These are phyloP conservation scores for Vishniacozyma victoriae DNA, from an alignment of 768 basidiomycete species.

Conservation along the genomic window DNA sequence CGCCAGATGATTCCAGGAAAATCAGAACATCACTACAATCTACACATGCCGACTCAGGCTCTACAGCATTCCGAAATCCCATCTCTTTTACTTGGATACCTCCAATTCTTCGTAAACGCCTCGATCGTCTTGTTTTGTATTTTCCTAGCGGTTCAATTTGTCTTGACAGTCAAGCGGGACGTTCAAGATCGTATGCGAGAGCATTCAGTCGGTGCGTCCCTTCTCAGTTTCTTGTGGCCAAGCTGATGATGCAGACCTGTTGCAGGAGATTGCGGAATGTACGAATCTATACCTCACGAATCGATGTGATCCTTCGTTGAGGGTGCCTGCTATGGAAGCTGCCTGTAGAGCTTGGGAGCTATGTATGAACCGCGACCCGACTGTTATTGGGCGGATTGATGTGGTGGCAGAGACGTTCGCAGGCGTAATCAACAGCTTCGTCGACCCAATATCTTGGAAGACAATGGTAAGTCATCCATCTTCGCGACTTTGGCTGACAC, in stretches of 20 bases:
- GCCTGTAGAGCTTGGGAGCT: constrained; percentile 86
- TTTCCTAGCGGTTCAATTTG: constrained; percentile 77
- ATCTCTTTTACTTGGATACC: constrained; percentile 84
- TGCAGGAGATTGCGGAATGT: constrained; percentile 88
- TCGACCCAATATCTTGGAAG: constrained; percentile 97
- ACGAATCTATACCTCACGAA: constrained; percentile 73
- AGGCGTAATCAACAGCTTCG: constrained; percentile 91
- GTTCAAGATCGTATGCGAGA: constrained; percentile 80
- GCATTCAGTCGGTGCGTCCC: constrained; percentile 70
- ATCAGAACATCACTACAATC: constrained; percentile 35
- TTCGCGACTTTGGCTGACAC: not conserved
- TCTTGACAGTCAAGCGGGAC: constrained; percentile 82
- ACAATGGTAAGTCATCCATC: constrained; percentile 61
- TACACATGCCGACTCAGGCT: constrained; percentile 33
- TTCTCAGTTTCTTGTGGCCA: not conserved
- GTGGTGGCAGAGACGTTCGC: constrained; percentile 92
- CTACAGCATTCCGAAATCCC: constrained; percentile 52
- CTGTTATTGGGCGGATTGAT: constrained; percentile 76
- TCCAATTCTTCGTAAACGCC: constrained; percentile 91
- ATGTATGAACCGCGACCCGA: constrained; percentile 92
- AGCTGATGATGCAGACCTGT: constrained; percentile 46
- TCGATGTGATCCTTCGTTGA: constrained; percentile 61
- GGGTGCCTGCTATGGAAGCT: constrained; percentile 79
- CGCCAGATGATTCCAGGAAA: not conserved
- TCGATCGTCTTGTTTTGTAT: constrained; percentile 75